phyloP scores from a whole-genome alignment of 345 rosid species.

The Geranium rotundifolium region DNA sequence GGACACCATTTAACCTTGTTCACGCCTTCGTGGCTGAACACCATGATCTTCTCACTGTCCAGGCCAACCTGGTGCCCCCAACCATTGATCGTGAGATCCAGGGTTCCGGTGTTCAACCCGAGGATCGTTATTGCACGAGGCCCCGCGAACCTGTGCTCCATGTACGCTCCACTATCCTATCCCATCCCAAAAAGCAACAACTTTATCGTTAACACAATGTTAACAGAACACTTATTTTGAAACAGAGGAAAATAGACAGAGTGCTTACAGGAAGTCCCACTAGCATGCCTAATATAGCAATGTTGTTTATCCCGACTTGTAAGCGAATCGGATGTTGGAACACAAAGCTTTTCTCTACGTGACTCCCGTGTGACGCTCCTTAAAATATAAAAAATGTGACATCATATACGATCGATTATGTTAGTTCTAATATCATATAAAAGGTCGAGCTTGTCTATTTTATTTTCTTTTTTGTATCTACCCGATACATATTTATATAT shows the following conservation, averaged over 20 bases:
- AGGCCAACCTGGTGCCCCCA: constrained; percentile 64
- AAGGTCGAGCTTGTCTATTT: neutral
- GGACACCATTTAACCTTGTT: constrained; percentile 22
- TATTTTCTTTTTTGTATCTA: neutral
- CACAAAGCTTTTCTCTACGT: constrained; percentile 34
- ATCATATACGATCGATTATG: neutral
- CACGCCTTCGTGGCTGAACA: constrained; percentile 21
- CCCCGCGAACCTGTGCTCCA: constrained; percentile 71
- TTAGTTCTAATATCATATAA: neutral
- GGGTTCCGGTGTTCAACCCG: constrained; percentile 72
- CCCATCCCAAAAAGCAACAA: too few relatives aligned
- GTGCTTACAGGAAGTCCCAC: constrained; percentile 30
- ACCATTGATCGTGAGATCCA: constrained; percentile 43
- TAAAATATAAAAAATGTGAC: neutral
- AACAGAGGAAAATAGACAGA: too few relatives aligned
- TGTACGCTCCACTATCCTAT: constrained; percentile 83
- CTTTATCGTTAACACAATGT: too few relatives aligned
- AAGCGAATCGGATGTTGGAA: constrained; percentile 21
- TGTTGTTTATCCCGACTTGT: constrained; percentile 24
- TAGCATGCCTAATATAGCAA: constrained; percentile 22
- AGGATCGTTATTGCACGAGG: constrained; percentile 51
- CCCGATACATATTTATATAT: neutral
- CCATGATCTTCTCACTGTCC: constrained; percentile 21
- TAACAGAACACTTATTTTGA: too few relatives aligned
- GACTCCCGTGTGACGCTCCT: constrained; percentile 40